phyloP scores from a whole-genome alignment of 1,284 basidiomycete species.

The Ustilago trichophora region DNA sequence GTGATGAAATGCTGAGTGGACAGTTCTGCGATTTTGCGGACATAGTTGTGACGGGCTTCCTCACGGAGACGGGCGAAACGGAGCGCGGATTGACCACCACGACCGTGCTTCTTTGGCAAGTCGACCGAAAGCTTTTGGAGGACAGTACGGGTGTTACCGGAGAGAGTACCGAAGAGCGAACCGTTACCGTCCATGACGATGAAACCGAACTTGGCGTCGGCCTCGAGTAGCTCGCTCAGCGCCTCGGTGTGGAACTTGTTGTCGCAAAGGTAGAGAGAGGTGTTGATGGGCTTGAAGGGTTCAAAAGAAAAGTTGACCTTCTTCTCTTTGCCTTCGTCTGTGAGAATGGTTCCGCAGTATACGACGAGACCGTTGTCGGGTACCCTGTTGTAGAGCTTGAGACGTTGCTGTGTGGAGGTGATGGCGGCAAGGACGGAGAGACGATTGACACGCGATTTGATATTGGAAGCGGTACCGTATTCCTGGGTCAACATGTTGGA shows the following conservation, averaged over 20 bases:
- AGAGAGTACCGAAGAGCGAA: slow-evolving; percentile 91
- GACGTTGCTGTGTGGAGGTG: slow-evolving; percentile 96
- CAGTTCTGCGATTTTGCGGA: slow-evolving; percentile 95
- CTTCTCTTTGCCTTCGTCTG: slow-evolving; percentile 96
- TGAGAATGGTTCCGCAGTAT: slow-evolving; percentile 89
- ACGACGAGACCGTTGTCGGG: slow-evolving; percentile 97
- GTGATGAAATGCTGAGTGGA: slow-evolving; percentile 99
- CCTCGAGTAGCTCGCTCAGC: slow-evolving; percentile 93
- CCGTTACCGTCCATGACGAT: slow-evolving; percentile 99
- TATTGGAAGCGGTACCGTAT: slow-evolving; percentile 86
- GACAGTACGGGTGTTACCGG: slow-evolving; percentile 96
- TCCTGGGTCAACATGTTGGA: slow-evolving; percentile 97
- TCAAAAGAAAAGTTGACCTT: slow-evolving; percentile 90
- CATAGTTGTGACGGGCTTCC: slow-evolving; percentile 99
- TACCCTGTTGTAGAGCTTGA: slow-evolving; percentile 89
- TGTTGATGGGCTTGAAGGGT: slow-evolving; percentile 93
- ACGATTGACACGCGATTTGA: slow-evolving; percentile 98
- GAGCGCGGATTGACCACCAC: slow-evolving; percentile 99
- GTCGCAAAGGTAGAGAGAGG: slow-evolving; percentile 93
- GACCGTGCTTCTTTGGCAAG: slow-evolving; percentile 98
- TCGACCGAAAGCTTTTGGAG: slow-evolving; percentile 99
- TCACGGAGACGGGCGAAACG: slow-evolving; percentile 99
- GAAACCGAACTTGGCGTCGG: slow-evolving; percentile 97
- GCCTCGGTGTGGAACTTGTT: slow-evolving; percentile 99
- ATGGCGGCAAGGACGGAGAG: slow-evolving; percentile 97